Base-by-base conservation (phyloP, 1,284 basidiomycete genomes). In the Marasmius sp. region DNA sequence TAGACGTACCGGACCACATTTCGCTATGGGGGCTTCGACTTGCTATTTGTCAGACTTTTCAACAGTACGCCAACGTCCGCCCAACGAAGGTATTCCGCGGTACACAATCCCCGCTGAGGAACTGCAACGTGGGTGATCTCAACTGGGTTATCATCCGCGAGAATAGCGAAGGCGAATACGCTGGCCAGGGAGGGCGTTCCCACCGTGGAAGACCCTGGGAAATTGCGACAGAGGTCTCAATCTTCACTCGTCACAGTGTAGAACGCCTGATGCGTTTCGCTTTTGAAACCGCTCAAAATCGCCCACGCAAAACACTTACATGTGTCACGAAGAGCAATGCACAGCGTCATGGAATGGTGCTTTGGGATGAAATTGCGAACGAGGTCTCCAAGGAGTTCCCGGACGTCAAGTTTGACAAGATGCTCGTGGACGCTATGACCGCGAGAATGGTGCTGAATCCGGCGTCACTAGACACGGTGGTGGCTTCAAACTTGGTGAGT, bases 161-260 rank as follows among this genome's bases (percentile, higher is more conserved):
- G 71, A 86, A 85, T 64, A 82, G 79, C n/a, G 83, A 85, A 68
- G 84, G 84, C 43, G 81, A 84, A 67, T 85, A 84, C 68, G 78
- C 79, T 5, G 82, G 81, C 6, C 79, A 82, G 27, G 83, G 83
- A 27, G 82, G 83, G 3, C 78, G 79, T 62, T 59, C 61, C n/a
- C 61, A 62, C 49, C 45, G 58, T 33, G 61, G 61, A 49, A 20
- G 52, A 55, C 5, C 57, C 59, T 48, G 61, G 59, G 38, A 53
- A 43, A 43, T 59, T 14, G 80, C 77, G 37, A 77, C 78, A 0
- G 68, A 69, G 41, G 62, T 67, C 43, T 65, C 67, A 43, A 73
- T 81, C 72, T 72, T 85, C 75, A 57, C 69, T 72, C 65, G 73
- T 79, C 74, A 85, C 81, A 83, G 81, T 2, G 80, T 85, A 12